A percentile compares a stretch with the other conserved stretches of the same genome.
phyloP scores from a whole-genome alignment of 2,329 filamentous ascomycete species.

The Fusarium brachygibbosum region DNA sequence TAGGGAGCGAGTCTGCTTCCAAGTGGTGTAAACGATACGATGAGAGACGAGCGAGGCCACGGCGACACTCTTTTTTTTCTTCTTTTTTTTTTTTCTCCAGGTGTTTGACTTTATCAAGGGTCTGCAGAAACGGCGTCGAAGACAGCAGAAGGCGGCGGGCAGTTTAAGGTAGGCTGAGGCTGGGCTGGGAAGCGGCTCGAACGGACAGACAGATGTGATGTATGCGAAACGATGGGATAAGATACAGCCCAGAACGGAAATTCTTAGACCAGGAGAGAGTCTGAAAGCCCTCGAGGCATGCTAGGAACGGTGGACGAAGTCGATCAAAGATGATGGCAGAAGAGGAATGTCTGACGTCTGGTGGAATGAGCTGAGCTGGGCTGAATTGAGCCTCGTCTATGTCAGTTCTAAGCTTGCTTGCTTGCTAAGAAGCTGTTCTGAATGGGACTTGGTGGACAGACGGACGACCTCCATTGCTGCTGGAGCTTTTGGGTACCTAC shows the following conservation, averaged over 20 bases:
- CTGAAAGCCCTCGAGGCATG: conserved; percentile 35
- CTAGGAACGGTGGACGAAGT: conserved; percentile 31
- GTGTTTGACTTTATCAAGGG: too few relatives aligned
- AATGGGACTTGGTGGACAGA: conserved; percentile 38
- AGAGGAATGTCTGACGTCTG: conserved; percentile 48
- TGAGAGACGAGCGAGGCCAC: conserved; percentile 25
- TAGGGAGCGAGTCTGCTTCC: conserved; percentile 33
- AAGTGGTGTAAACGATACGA: conserved; percentile 1
- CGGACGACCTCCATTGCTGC: conserved; percentile 19
- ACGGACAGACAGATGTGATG: conserved; percentile 17
- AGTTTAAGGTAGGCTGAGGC: not conserved
- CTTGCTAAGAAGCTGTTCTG: conserved; percentile 38
- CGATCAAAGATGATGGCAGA: conserved; percentile 48
- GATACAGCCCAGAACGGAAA: conserved; percentile 39
- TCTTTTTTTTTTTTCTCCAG: too few relatives aligned
- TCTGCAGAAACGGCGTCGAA: conserved; percentile 38
- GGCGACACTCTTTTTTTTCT: too few relatives aligned
- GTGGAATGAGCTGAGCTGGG: conserved; percentile 49
- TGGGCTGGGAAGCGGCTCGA: conserved; percentile 32
- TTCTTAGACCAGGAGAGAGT: conserved; percentile 34
- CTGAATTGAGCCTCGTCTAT: conserved; percentile 36
- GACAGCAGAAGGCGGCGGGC: conserved; percentile 18
- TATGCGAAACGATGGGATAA: conserved; percentile 21
- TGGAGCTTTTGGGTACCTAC: conserved; percentile 28
- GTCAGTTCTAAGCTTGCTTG: conserved; percentile 34